A percentile compares a stretch with the other conserved stretches of the same genome.
Evolutionary conservation across 257 asterid species (phyloP).

Genomic region (Fraxinus quadrangulata): DNA sequence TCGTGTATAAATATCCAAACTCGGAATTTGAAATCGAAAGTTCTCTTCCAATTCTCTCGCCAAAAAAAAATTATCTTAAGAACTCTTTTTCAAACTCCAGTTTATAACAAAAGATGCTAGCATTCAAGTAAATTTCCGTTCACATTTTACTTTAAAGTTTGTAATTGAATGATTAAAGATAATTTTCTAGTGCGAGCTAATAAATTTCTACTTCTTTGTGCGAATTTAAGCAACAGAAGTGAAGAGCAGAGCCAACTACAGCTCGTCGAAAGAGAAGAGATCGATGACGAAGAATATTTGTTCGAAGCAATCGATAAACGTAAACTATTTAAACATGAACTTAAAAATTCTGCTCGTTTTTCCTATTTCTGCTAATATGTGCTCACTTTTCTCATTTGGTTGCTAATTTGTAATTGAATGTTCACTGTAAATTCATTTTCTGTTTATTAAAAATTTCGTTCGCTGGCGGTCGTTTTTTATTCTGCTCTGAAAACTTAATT

Average conservation of each 20-base stretch:
- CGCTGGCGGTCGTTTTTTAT: conserved; percentile 1
- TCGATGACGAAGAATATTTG: conserved; percentile 91
- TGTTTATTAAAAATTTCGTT: not conserved
- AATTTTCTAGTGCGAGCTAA: conserved; percentile 10
- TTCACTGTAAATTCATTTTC: not conserved
- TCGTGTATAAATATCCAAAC: not conserved
- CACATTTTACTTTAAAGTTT: not conserved
- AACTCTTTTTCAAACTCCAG: not conserved
- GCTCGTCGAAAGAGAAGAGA: conserved; percentile 82
- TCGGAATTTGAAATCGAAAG: not conserved
- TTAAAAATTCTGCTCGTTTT: not conserved
- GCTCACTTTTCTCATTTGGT: not conserved
- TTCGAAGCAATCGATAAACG: conserved; percentile 97
- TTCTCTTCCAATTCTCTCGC: not conserved
- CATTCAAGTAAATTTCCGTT: conserved; percentile 62
- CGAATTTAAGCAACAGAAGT: conserved; percentile 50
- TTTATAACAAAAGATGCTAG: conserved; percentile 45
- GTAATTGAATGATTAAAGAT: not conserved
- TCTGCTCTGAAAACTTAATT: not conserved
- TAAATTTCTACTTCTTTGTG: conserved; percentile 11
- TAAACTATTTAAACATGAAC: conserved; percentile 16
- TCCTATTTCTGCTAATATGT: conserved; percentile 7
- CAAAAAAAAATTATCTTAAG: not conserved
- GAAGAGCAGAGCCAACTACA: conserved; percentile 93
- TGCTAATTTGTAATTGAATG: not conserved